Percentiles rank a stretch among this genome's conserved stretches.
Conservation (phyloP, 2,329 filamentous ascomycete species). For the Lachnellula hyalina region DNA sequence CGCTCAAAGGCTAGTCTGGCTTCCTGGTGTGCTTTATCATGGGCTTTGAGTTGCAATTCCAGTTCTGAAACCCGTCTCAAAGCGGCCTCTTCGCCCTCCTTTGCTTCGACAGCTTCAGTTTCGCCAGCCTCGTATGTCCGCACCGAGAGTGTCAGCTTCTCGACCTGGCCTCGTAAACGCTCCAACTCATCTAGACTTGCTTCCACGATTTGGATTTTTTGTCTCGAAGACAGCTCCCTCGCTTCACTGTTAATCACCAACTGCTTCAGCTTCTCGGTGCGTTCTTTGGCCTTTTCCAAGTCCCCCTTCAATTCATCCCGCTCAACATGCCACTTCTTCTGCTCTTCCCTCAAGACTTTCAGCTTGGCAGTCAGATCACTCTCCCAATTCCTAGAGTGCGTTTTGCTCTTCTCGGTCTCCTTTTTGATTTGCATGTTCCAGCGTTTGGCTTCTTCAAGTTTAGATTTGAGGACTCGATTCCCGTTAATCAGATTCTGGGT, state of each 20-base stretch:
- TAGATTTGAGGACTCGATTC: conserved; percentile 67
- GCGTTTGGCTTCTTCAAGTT: conserved; percentile 68
- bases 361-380: conserved; percentile 63
- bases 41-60: conserved; percentile 49
- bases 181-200: conserved; percentile 56
- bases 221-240: conserved; percentile 57
- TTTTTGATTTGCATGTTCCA: conserved; percentile 64
- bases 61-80: conserved; percentile 55
- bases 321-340: conserved; percentile 58
- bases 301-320: conserved; percentile 52
- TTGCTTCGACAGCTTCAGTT: conserved; percentile 50
- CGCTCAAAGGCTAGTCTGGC: conserved; percentile 39
- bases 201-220: conserved; percentile 59
- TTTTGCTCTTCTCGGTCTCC: conserved; percentile 66
- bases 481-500: conserved; percentile 75
- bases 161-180: conserved; percentile 52
- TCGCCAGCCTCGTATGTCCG: conserved; percentile 61
- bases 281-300: conserved; percentile 50
- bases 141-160: conserved; percentile 54
- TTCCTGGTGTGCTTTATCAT: conserved; percentile 43
- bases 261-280: conserved; percentile 59
- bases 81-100: conserved; percentile 53
- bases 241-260: conserved; percentile 66
- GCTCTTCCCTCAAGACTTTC: conserved; percentile 61
- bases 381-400: conserved; percentile 74